These are phyloP conservation scores for Suillus bovinus DNA, from an alignment of 768 basidiomycete genomes.

Conservation along the genomic window DNA sequence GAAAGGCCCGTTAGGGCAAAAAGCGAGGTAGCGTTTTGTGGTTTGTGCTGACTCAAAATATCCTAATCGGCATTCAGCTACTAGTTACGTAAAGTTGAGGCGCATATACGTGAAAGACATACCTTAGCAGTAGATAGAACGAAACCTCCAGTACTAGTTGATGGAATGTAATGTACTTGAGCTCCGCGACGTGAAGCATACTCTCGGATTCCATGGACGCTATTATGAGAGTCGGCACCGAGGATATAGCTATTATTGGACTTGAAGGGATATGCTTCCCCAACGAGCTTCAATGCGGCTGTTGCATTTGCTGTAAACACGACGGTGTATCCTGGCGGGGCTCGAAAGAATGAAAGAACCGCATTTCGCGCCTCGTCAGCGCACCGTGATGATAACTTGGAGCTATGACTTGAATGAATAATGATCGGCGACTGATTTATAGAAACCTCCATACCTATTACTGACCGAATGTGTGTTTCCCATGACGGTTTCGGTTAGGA, in stretches of 20 bases:
- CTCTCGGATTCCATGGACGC: conserved; percentile 78
- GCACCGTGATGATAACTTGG: conserved; percentile 64
- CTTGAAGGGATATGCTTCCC: conserved; percentile 75
- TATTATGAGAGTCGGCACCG: conserved; percentile 80
- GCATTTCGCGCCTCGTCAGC: conserved; percentile 70
- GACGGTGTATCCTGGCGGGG: conserved; percentile 75
- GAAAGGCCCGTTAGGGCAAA: conserved; percentile 82
- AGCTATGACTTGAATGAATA: conserved; percentile 42
- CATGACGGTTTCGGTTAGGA: conserved; percentile 64
- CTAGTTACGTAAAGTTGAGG: background rate
- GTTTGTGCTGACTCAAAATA: conserved; percentile 51
- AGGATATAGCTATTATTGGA: conserved; percentile 63
- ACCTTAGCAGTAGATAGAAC: conserved; percentile 62
- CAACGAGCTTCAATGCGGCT: conserved; percentile 77
- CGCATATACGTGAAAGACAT: conserved; percentile 26
- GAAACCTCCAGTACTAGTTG: conserved; percentile 65
- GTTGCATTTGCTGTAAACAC: conserved; percentile 83
- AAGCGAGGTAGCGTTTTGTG: conserved; percentile 52
- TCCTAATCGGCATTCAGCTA: conserved; percentile 39
- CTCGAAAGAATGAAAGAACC: conserved; percentile 76
- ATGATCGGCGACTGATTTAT: background rate
- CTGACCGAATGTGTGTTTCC: conserved; percentile 87
- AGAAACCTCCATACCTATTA: conserved; percentile 54
- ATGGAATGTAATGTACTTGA: conserved; percentile 61
- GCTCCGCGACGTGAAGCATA: conserved; percentile 61